These are phyloP conservation scores for Cryphonectria parasitica DNA, from an alignment of 2,329 filamentous ascomycete species.

Conservation along the genomic window DNA sequence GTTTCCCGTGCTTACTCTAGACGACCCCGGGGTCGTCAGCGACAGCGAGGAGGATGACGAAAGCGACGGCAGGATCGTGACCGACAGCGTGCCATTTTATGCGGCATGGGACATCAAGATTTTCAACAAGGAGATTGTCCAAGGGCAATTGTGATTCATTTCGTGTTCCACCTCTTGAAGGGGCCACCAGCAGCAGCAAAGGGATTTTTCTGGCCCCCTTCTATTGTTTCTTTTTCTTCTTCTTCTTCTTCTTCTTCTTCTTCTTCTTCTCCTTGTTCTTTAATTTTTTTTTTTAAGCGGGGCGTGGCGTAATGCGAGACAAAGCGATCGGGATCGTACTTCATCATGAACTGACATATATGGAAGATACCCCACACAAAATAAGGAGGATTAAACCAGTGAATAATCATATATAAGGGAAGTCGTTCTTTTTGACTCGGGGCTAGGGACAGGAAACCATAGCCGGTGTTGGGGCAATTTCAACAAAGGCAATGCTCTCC, in stretches of 20 bases:
- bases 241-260: neutral
- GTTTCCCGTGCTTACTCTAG: constrained; percentile 37
- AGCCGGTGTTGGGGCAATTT: neutral
- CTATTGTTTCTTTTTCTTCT: neutral
- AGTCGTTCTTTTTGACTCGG: neutral
- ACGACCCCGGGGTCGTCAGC: constrained; percentile 33
- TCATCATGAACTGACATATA: neutral
- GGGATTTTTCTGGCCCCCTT: neutral
- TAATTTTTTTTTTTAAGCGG: neutral
- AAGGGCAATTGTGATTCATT: constrained; percentile 44
- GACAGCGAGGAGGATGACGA: constrained; percentile 40
- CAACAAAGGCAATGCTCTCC: neutral
- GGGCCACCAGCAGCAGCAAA: neutral
- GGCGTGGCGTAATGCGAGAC: neutral
- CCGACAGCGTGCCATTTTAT: constrained; percentile 46
- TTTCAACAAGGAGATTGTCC: constrained; percentile 60
- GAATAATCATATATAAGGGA: neutral
- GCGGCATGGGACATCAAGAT: constrained; percentile 56
- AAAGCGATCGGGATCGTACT: neutral
- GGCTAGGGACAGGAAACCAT: neutral
- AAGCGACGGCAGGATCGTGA: constrained; percentile 41
- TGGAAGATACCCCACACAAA: neutral
- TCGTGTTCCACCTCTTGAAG: neutral
- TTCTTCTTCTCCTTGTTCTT: too few species aligned
- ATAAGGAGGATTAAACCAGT: neutral